A percentile compares a stretch with the other conserved stretches of the same genome.
Conservation (phyloP, 73 alveolate genomes). For the Symbiodinium natans region DNA sequence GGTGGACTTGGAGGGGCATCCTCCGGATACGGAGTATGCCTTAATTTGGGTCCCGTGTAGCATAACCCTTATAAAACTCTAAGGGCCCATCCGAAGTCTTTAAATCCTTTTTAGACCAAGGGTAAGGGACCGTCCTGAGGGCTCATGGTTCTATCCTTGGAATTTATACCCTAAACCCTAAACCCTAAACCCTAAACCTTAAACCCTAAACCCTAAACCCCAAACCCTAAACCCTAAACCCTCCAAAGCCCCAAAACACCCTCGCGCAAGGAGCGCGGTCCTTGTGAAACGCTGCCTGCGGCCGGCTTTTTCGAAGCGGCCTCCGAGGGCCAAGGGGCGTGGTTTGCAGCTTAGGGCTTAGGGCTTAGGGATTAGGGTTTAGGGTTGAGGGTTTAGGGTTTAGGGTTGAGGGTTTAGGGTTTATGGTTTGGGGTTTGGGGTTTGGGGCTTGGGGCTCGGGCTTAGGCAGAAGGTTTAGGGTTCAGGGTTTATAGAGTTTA, state of each 20-base stretch:
- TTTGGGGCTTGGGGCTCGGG: too few relatives aligned
- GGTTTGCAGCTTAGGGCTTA: neutral
- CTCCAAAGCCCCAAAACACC: neutral
- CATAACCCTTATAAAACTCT: too few relatives aligned
- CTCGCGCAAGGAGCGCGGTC: neutral
- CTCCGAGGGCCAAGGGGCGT: neutral
- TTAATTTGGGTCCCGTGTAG: too few relatives aligned
- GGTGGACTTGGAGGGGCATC: too few relatives aligned
- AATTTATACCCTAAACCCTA: neutral
- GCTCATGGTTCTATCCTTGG: too few relatives aligned
- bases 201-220: neutral
- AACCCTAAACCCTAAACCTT: neutral
- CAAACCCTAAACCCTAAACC: neutral
- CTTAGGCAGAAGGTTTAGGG: too few relatives aligned
- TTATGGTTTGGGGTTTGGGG: neutral
- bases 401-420: neutral
- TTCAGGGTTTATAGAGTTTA: neutral
- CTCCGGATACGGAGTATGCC: too few relatives aligned
- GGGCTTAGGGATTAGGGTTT: neutral
- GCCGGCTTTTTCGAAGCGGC: conserved; percentile 11
- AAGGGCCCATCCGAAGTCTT: too few relatives aligned
- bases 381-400: neutral
- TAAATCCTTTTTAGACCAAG: too few relatives aligned
- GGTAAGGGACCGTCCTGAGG: too few relatives aligned
- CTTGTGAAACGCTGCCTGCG: conserved; percentile 8